phyloP scores from a whole-genome alignment of 73 alveolate genomes.

The Tetrahymena borealis region DNA sequence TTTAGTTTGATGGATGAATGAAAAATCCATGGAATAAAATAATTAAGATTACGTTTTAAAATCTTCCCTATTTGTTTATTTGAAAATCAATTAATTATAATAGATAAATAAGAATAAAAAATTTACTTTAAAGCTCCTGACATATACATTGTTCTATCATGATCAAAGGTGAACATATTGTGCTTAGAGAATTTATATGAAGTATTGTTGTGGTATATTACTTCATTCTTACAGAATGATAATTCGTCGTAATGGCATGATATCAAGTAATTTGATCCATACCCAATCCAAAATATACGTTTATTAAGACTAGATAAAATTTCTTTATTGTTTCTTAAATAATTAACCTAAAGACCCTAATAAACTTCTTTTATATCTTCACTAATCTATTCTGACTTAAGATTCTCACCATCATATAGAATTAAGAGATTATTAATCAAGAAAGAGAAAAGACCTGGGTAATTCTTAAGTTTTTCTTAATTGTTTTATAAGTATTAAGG shows the following conservation, averaged over 20 bases:
- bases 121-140: conserved; percentile 16
- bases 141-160: conserved; percentile 10
- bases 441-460: background rate
- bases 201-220: conserved; percentile 10
- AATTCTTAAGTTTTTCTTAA: background rate
- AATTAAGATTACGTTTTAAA: conserved; percentile 3
- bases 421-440: background rate
- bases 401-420: background rate
- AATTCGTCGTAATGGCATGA: conserved; percentile 28
- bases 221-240: background rate
- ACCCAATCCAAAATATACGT: conserved; percentile 22
- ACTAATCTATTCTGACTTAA: background rate
- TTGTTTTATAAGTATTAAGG: background rate
- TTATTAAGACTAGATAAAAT: background rate
- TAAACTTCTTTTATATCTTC: background rate
- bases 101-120: background rate
- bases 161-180: conserved; percentile 34
- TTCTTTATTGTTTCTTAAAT: background rate
- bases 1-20: background rate
- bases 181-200: conserved; percentile 25
- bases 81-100: background rate
- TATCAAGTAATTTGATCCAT: conserved; percentile 1
- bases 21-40: background rate
- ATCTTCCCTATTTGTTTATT: conserved; percentile 7
- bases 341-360: background rate